Evolutionary conservation across 345 rosid genomes (phyloP), one percentile per base, ranked within the genome.

Genomic region (Melaleuca alternifolia): DNA sequence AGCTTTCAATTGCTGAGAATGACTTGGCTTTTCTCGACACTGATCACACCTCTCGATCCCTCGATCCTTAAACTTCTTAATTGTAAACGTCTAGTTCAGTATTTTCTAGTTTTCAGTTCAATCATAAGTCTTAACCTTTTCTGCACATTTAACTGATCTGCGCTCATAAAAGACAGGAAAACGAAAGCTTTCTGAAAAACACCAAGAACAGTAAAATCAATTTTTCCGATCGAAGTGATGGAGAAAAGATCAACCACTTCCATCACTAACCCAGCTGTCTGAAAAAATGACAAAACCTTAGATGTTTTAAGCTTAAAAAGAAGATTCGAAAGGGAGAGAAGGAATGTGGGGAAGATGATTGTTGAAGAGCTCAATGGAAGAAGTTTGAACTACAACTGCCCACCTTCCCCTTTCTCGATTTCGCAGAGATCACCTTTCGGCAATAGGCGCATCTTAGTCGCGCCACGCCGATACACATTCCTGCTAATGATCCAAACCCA

Each of bases 381-480:
- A 26, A 44, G 41, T 54, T 59, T 24, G 82, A 85, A 51, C 56
- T 33, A 30, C 86, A 85, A 85, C 82, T 85, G 86, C 86, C 86
- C 86, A 85, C 54, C 86, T 85, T 85, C 86, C 54, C 82, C 26
- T 50, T 28, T 12, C 2, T 85, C 6, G 52, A 20, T 85, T 0
- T 85, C 9, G 86, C 82, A 85, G 86, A 50, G 77, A 61, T 30
- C 75, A 85, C 86, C 82, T 85, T 85, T 85, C 86, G 81, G 82
- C 86, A 12, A 61, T 10, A 18, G 62, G 82, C 53, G 86, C 86
- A 85, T 50, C 53, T 48, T 84, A 4, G 56, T 33, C 75, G 86
- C 86, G 62, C 86, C 21, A 65, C 54, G 54, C 86, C 86, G 82
- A 85, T 85, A 85, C 86, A 85, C 86, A 85, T 9, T 83, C 85